Evolutionary conservation across 2,329 filamentous ascomycete genomes (phyloP).

Genomic region (Aureobasidium melanogenum): DNA sequence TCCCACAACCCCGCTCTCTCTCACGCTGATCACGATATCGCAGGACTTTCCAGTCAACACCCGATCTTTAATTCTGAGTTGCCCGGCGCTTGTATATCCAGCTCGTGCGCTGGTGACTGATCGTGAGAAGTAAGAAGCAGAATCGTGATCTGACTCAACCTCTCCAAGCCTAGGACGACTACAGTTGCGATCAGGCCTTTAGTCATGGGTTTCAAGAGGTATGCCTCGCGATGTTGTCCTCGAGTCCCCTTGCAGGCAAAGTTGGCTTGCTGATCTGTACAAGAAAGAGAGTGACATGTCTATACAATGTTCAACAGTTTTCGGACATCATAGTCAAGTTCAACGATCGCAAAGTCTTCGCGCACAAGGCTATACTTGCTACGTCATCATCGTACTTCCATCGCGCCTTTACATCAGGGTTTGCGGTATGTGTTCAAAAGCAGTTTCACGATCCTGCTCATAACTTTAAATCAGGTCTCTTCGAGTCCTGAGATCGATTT

Average conservation of each 20-base stretch:
- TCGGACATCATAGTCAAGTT: neutral
- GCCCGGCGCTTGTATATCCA: no score
- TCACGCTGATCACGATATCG: neutral
- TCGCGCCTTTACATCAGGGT: neutral
- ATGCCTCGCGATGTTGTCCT: neutral
- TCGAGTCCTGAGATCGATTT: neutral
- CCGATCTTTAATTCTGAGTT: neutral
- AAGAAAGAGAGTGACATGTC: neutral
- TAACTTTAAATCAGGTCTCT: neutral
- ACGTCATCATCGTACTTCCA: neutral
- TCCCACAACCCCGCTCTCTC: neutral
- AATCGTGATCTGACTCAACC: no score
- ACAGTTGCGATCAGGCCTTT: neutral
- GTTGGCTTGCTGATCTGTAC: neutral
- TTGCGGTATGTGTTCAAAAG: neutral
- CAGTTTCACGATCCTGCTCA: neutral
- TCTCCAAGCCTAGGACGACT: no score
- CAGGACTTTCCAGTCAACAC: neutral
- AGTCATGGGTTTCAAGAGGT: neutral
- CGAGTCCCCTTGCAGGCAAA: neutral
- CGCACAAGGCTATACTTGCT: neutral
- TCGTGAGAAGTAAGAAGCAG: no score
- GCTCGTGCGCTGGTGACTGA: no score
- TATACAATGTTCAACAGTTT: neutral
- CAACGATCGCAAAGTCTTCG: neutral